Evolutionary conservation across 192 early-diverging fungal genomes (phyloP).

Genomic region (Linnemannia schmuckeri): DNA sequence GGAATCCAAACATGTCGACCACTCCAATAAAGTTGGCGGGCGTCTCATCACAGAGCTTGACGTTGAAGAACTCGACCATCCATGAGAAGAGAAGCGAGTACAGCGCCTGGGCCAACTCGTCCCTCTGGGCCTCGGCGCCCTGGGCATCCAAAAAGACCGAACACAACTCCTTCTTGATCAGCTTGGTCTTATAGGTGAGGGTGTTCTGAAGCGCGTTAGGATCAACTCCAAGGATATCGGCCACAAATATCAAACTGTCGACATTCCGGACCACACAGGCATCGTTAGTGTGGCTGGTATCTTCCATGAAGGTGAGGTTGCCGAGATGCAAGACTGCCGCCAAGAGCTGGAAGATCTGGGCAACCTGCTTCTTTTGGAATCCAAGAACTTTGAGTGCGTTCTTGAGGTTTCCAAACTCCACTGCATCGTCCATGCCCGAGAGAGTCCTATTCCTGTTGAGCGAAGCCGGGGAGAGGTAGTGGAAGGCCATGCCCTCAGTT

Average conservation of each 20-base stretch:
- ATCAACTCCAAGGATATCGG: conserved; percentile 86
- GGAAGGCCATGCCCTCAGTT: conserved; percentile 66
- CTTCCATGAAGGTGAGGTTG: conserved; percentile 85
- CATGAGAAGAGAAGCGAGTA: conserved; percentile 90
- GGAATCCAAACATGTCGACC: conserved; percentile 89
- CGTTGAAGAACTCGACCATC: conserved; percentile 88
- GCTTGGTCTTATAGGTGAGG: conserved; percentile 85
- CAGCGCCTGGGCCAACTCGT: conserved; percentile 79
- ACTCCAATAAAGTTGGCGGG: conserved; percentile 84
- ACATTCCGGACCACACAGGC: conserved; percentile 83
- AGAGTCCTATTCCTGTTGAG: conserved; percentile 68
- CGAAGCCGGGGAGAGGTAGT: conserved; percentile 67
- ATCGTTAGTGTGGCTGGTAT: conserved; percentile 74
- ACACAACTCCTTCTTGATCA: conserved; percentile 86
- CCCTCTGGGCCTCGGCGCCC: conserved; percentile 77
- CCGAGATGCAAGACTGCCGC: conserved; percentile 90
- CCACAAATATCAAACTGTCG: conserved; percentile 81
- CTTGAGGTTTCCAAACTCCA: conserved; percentile 78
- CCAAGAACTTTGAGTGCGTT: conserved; percentile 89
- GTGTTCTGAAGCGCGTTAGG: conserved; percentile 77
- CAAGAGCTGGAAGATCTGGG: conserved; percentile 87
- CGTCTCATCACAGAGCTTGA: conserved; percentile 80
- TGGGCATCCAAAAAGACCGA: conserved; percentile 84
- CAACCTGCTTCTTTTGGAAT: conserved; percentile 83
- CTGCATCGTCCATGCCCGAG: conserved; percentile 63